Conservation (phyloP, 192 early-diverging fungal genomes). For the Lunasporangiospora selenospora region DNA sequence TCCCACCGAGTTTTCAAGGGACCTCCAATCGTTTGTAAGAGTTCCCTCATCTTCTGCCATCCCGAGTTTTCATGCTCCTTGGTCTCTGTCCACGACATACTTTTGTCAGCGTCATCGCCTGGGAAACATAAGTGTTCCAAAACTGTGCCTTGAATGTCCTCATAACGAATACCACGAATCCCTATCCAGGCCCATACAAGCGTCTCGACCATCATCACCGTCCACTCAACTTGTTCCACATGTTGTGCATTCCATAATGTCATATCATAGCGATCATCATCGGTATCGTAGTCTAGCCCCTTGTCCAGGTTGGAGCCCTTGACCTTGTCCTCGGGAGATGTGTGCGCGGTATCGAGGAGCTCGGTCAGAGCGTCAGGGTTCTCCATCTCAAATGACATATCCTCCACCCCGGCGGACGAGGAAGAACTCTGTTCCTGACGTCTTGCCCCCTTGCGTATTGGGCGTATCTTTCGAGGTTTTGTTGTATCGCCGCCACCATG, state of each 20-base stretch:
- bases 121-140: slow-evolving; percentile 19
- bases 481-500: too few relatives aligned
- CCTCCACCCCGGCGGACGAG: too few relatives aligned
- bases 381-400: too few relatives aligned
- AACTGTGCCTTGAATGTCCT: slow-evolving; percentile 28
- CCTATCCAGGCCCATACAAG: slow-evolving; percentile 40
- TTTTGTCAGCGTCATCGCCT: neutral
- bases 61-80: slow-evolving; percentile 2
- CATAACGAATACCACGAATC: slow-evolving; percentile 18
- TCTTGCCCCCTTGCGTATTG: too few relatives aligned
- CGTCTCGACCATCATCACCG: slow-evolving; percentile 36
- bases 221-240: slow-evolving; percentile 28
- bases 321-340: too few relatives aligned
- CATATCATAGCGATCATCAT: too few relatives aligned
- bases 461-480: too few relatives aligned
- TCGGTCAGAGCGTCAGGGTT: too few relatives aligned
- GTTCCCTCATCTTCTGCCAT: slow-evolving; percentile 25
- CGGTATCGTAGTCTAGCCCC: too few relatives aligned
- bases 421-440: too few relatives aligned
- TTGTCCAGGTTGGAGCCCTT: too few relatives aligned
- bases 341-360: too few relatives aligned
- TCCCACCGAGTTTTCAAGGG: slow-evolving; percentile 31
- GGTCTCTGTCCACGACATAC: neutral
- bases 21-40: slow-evolving; percentile 19
- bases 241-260: slow-evolving; percentile 38